Base-by-base conservation (phyloP, 208 protist species). In the Trypanosoma congolense region DNA sequence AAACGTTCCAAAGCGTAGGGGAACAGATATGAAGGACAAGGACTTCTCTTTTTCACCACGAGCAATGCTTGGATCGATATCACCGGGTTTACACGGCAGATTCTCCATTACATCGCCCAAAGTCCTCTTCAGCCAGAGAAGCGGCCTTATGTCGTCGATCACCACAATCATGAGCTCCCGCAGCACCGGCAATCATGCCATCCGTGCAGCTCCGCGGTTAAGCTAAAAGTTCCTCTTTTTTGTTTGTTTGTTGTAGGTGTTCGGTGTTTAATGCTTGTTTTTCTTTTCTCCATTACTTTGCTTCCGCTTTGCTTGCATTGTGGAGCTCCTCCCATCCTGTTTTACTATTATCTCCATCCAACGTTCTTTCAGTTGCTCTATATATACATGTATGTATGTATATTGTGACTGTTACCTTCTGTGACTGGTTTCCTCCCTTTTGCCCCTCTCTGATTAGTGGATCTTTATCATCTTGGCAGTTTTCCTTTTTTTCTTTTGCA, bases 231-330 rank as follows among this genome's bases (percentile, higher is more conserved):
- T 52, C 30, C n/a, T 26, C 54, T 62, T 55, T 56, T 56, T 33
- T 56, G 38, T 48, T 52, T 55, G 14, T 62, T 62, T 62, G 24
- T n/a, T n/a, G n/a, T n/a, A n/a, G n/a, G n/a, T n/a, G n/a, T n/a
- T n/a, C n/a, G n/a, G n/a, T n/a, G n/a, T n/a, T 62, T 12, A 16
- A 26, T 22, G n/a, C 10, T 44, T 64, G 8, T 44, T 64, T 25
- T 21, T 33, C 25, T 47, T 25, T 47, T 6, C 42, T 47, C 10
- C 16, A n/a, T 47, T 6, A 21, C 33, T 6, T 38, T 38, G 9
- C 33, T 38, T 38, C 6, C 33, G 9, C 33, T 38, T 38, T 16
- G 9, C 33, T 38, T 38, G 12, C 33, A 38, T 12, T 12, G 33
- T 12, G 12, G 6, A 6, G 12, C 33, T 38, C 9, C 33, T 38